Conservation (phyloP, 345 rosid genomes). For the Mallotus nudiflorus region DNA sequence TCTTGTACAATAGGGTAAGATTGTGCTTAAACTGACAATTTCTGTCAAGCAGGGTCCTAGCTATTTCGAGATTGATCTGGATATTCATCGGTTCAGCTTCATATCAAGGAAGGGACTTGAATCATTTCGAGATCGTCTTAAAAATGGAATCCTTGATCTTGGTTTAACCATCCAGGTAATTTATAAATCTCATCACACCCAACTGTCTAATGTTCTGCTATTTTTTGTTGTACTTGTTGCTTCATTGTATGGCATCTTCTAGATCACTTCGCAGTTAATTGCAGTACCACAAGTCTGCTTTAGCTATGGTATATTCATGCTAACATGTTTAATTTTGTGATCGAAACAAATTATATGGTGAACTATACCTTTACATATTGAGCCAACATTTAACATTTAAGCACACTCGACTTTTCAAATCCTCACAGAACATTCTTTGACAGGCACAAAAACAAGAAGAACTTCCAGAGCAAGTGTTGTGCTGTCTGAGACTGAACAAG, state of each 20-base stretch:
- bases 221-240: too few relatives aligned
- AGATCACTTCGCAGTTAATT: too few relatives aligned
- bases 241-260: too few relatives aligned
- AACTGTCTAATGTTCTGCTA: too few relatives aligned
- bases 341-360: too few relatives aligned
- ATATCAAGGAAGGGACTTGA: conserved; percentile 92
- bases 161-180: conserved; percentile 90
- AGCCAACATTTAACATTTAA: not conserved
- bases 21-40: not conserved
- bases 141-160: conserved; percentile 70
- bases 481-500: conserved; percentile 86
- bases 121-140: conserved; percentile 78
- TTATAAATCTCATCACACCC: not conserved
- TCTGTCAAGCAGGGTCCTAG: conserved; percentile 60
- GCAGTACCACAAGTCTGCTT: too few relatives aligned
- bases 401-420: not conserved
- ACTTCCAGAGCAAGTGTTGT: conserved; percentile 75
- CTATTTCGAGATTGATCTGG: conserved; percentile 94
- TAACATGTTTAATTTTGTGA: too few relatives aligned
- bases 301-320: too few relatives aligned
- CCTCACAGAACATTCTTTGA: conserved; percentile 1
- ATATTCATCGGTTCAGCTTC: conserved; percentile 88
- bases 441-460: conserved; percentile 97
- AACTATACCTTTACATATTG: too few relatives aligned
- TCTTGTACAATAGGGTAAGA: not conserved